Evolutionary conservation across 139 green algal species (phyloP), one percentile per base, ranked within the genome.

Genomic region (Picochlorum sp.): DNA sequence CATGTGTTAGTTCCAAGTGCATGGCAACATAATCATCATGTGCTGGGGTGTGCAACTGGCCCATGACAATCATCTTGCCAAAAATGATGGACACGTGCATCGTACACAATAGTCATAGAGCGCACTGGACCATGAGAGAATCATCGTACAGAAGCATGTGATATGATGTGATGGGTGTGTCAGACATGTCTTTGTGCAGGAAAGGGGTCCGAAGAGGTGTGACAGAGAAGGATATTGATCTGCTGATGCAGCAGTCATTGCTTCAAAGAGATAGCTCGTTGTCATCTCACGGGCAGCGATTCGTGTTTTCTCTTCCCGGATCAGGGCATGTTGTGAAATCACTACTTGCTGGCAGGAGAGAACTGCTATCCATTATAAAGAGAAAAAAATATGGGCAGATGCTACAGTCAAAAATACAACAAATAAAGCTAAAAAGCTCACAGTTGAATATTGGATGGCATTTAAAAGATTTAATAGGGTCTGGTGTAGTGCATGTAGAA

Each of bases 391-490:
- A 77, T 58, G 57, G 57, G 10, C 75, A 84, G 60, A 63, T 80
- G 20, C 64, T 80, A 20, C 66, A 81, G 44, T 44, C 50, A 8
- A 73, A 83, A 23, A 67, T 83, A 10, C 51, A 69, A 24, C 72
- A 75, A 34, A 54, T 64, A 13, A 72, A 70, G 49, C 60, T 83
- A 52, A 62, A 62, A 60, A 57, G 51, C n/a, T 66, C 51, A 1
- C 13, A 62, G 24, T 63, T 84, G 37, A 70, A 70, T 45, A 62
- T 71, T 45, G 60, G 54, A 7, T 83, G 71, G 49, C 77, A 83
- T 30, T 38, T 83, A 4, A 65, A 70, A 6, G 75, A 84, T 57
- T 57, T 84, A 52, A 4, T 80, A 9, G 77, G 77, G 1, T 37
- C 38, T 6, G 75, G 75, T 41, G 34, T 11, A 13, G 34, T 41